Evolutionary conservation across 176 grass and related monocot genomes (phyloP).

Genomic region (Rhynchospora tenuis): DNA sequence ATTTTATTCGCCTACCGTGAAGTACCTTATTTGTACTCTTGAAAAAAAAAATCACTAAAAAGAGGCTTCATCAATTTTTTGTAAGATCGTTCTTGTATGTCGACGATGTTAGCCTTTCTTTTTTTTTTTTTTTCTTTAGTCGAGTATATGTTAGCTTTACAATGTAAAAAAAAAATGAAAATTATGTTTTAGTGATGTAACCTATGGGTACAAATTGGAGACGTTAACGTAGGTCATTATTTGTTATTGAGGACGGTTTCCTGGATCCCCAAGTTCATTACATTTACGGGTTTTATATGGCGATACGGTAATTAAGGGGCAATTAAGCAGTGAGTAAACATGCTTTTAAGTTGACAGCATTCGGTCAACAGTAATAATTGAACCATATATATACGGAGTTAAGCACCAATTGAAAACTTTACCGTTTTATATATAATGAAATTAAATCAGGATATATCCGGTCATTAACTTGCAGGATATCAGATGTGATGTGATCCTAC

Average conservation of each 20-base stretch:
- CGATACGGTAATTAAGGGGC: background rate
- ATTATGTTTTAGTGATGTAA: background rate
- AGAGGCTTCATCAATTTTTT: background rate
- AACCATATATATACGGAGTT: too few relatives aligned
- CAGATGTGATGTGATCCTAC: background rate
- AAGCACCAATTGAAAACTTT: too few relatives aligned
- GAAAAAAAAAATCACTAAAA: background rate
- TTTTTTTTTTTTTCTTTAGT: too few relatives aligned
- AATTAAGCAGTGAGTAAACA: background rate
- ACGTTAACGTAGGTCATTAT: background rate
- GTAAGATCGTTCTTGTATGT: background rate
- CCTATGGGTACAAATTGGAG: background rate
- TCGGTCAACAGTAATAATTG: background rate
- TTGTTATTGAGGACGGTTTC: background rate
- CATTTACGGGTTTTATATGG: background rate
- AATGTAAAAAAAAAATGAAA: background rate
- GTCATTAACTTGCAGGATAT: too few relatives aligned
- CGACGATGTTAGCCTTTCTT: background rate
- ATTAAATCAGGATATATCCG: too few relatives aligned
- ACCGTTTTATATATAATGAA: too few relatives aligned
- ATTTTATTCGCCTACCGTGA: background rate
- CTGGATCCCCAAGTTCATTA: background rate
- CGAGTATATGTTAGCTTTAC: background rate
- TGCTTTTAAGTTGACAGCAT: background rate
- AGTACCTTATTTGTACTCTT: background rate